These are phyloP conservation scores for Paraphysoderma sedebokerense DNA, from an alignment of 371 early-diverging fungal species.

Conservation along the genomic window DNA sequence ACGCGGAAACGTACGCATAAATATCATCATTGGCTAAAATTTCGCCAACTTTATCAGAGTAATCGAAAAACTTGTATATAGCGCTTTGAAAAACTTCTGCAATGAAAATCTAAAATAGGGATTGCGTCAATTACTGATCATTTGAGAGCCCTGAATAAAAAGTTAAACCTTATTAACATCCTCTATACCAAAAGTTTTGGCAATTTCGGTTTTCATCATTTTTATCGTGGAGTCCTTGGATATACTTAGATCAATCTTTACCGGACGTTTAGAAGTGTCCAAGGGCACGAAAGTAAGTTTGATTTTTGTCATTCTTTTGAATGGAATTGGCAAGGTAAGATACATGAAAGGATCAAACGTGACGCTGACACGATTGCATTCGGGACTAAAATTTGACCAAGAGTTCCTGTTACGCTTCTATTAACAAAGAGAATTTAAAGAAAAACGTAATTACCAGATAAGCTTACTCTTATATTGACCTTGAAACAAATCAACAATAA, in stretches of 20 bases:
- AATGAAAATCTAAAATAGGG: too few species aligned
- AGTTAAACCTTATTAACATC: too few species aligned
- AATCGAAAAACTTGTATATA: slow-evolving; percentile 43
- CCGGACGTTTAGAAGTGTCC: background rate
- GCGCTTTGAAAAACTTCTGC: slow-evolving; percentile 39
- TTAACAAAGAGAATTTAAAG: too few species aligned
- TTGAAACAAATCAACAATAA: slow-evolving; percentile 65
- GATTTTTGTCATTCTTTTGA: slow-evolving; percentile 25
- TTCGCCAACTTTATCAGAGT: slow-evolving; percentile 36
- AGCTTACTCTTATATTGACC: slow-evolving; percentile 61
- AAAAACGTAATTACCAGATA: too few species aligned
- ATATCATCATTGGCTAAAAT: slow-evolving; percentile 41
- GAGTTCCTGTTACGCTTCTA: too few species aligned
- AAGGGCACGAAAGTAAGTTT: slow-evolving; percentile 22
- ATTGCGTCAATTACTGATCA: too few species aligned
- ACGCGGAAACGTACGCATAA: slow-evolving; percentile 45
- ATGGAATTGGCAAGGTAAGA: slow-evolving; percentile 41
- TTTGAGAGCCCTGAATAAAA: too few species aligned
- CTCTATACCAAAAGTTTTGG: too few species aligned
- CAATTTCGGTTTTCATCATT: too few species aligned
- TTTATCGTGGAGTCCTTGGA: too few species aligned
- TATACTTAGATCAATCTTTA: too few species aligned
- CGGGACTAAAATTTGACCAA: too few species aligned
- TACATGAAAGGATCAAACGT: slow-evolving; percentile 60
- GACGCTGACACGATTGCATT: slow-evolving; percentile 35